Evolutionary conservation across 2,329 filamentous ascomycete genomes (phyloP).

Genomic region (Ploettnerulaceae sp.): DNA sequence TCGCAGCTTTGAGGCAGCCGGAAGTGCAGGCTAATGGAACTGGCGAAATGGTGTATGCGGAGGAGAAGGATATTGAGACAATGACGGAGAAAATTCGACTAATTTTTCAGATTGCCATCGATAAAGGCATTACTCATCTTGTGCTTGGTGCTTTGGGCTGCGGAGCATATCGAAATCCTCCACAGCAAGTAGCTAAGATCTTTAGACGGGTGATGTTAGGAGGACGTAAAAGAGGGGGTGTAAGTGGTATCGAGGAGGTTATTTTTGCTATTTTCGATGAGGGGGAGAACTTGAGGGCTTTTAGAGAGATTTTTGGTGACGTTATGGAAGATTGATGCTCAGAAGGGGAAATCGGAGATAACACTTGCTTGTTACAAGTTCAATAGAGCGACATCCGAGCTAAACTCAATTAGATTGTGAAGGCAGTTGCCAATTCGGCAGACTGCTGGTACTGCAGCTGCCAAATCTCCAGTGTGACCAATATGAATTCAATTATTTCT

Average conservation of each 20-base stretch:
- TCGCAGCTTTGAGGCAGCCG: slow-evolving; percentile 21
- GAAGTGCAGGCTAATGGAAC: slow-evolving; percentile 9
- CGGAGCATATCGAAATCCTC: slow-evolving; percentile 61
- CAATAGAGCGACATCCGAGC: too few relatives aligned
- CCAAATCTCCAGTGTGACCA: too few relatives aligned
- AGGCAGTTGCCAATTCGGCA: too few relatives aligned
- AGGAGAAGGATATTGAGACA: slow-evolving; percentile 27
- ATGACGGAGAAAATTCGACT: slow-evolving; percentile 30
- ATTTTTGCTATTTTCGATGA: slow-evolving; percentile 58
- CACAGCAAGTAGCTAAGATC: slow-evolving; percentile 54
- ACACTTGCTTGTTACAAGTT: too few relatives aligned
- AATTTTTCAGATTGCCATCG: slow-evolving; percentile 39
- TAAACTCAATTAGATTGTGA: too few relatives aligned
- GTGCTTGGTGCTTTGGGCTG: slow-evolving; percentile 67
- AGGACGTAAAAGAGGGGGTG: slow-evolving; percentile 55
- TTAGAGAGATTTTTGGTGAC: slow-evolving; percentile 34
- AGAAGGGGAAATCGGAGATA: too few relatives aligned
- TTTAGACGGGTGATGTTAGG: slow-evolving; percentile 55
- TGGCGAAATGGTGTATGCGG: slow-evolving; percentile 18
- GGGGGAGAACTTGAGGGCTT: slow-evolving; percentile 50
- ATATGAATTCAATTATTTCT: too few relatives aligned
- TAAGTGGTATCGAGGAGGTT: slow-evolving; percentile 49
- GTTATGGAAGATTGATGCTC: too few relatives aligned
- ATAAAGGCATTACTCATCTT: slow-evolving; percentile 50
- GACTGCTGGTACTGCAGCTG: too few relatives aligned